Evolutionary conservation across 2,329 filamentous ascomycete genomes (phyloP).

Genomic region (Aspergillus neotritici): DNA sequence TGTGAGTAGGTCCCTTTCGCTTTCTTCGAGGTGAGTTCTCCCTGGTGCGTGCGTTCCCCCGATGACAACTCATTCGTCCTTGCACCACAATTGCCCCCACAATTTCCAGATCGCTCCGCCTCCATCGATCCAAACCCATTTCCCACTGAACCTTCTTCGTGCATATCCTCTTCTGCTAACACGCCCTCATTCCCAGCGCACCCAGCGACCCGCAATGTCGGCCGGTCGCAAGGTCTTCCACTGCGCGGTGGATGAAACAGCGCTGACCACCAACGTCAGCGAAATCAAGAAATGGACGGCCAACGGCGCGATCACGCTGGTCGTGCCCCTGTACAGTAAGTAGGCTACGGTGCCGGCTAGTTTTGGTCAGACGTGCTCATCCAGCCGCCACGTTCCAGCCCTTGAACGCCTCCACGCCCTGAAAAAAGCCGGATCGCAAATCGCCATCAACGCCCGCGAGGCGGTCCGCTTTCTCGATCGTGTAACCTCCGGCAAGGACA

Average conservation of each 20-base stretch:
- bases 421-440: slow-evolving; percentile 42
- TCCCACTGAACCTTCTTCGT: slow-evolving; percentile 17
- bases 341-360: slow-evolving; percentile 5
- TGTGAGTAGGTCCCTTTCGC: slow-evolving; percentile 13
- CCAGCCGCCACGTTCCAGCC: slow-evolving; percentile 26
- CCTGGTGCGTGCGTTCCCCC: slow-evolving; percentile 1
- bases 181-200: slow-evolving; percentile 16
- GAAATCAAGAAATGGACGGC: slow-evolving; percentile 50
- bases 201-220: slow-evolving; percentile 29
- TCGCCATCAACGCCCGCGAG: slow-evolving; percentile 47
- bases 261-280: slow-evolving; percentile 47
- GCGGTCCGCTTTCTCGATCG: slow-evolving; percentile 49
- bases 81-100: slow-evolving; percentile 22
- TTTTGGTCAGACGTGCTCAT: slow-evolving; percentile 8
- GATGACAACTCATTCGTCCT: slow-evolving; percentile 9
- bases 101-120: slow-evolving; percentile 24
- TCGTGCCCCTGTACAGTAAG: slow-evolving; percentile 50
- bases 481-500: slow-evolving; percentile 44
- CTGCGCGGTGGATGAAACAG: slow-evolving; percentile 50
- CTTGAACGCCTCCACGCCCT: slow-evolving; percentile 43
- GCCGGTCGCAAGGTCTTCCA: slow-evolving; percentile 44
- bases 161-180: slow-evolving; percentile 19
- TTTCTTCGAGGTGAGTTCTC: not conserved
- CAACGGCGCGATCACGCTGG: slow-evolving; percentile 45
- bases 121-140: slow-evolving; percentile 17